Evolutionary conservation across 495 filamentous ascomycete genomes (phyloP), one percentile per base, ranked within the genome.

Genomic region (Xylaria acuta): DNA sequence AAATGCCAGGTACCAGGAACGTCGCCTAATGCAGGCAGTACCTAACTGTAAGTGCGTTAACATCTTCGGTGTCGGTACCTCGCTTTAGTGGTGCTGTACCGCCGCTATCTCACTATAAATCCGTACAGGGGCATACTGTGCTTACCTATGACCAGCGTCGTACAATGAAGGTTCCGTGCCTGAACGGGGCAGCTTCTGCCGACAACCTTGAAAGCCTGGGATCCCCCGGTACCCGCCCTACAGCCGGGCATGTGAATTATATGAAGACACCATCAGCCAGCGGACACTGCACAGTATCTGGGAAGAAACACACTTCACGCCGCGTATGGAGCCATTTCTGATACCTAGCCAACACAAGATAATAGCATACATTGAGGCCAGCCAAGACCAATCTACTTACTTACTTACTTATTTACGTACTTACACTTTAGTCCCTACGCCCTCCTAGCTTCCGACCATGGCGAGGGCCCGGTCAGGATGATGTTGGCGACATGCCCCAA

Each of bases 101-200:
- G 5, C 54, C 25, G 32, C 27, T 51, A 49, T 51, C 25, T 27
- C 53, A 58, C 47, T 51, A 51, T 51, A 49, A 49, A 49, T 49
- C 45, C 20, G 45, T 22, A 16, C 16, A 16, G 41, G 41, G 41
- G 41, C 41, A 45, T 3, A 18, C 16, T 5, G 41, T 20, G 45
- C 7, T 38, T 64, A 45, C 22, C 20, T 36, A 14, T 59, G 30
- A 18, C 32, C 18, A 73, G 66, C 56, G 41, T 59, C 20, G 25
- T 64, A 64, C 36, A 67, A 34, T 38, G 58, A 60, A 66, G 32
- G 45, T 66, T 66, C 64, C 64, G 64, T 66, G 64, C 64, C 32
- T 66, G 64, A 27, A 66, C 64, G 32, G 64, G 64, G 64, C 45
- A 66, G 64, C 30, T 49, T 66, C 43, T 66, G 45, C 64, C 64